Evolutionary conservation across 2,329 filamentous ascomycete genomes (phyloP), one percentile per base, ranked within the genome.

Genomic region (Penicillium sp.): DNA sequence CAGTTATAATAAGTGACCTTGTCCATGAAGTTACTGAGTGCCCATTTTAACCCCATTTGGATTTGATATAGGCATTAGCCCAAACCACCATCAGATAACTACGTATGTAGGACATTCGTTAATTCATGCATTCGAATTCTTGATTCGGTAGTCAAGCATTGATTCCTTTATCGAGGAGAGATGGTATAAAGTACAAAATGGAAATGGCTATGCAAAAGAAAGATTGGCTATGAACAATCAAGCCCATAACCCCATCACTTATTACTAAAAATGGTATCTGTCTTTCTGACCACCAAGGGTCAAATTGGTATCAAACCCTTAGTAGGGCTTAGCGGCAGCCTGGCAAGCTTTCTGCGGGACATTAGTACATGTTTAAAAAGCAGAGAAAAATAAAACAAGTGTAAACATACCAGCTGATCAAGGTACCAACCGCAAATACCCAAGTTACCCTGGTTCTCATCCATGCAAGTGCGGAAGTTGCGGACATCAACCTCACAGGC

Each of bases 401-500:
- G 34, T 49, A 27, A 49, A 70, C 74, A 53, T 76, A 80, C 78
- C 77, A 99, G 83, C 84, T 99, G 93, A 76, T 99, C 94, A 69
- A 99, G 81, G 77, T 99, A 99, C 92, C 93, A 99, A 66, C 90
- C 89, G 81, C 94, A 99, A 73, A 97, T 95, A 73, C 89, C 88
- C 88, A 99, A 87, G 79, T 94, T 92, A 67, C 94, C 94, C 73
- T 87, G 81, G 77, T 99, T 89, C 72, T 97, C 90, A 76, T 97
- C 92, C 88, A 99, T 89, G 84, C 94, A 99, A 81, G 88, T 89
- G 70, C 91, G 92, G 83, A 99, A 97, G 78, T 84, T 86, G 77
- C 87, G 86, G 53, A 92, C 87, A 68, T 94, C 91, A 53, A 82
- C 85, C 63, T 86, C 86, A 80, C 94, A 99, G 75, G 89, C 89